A percentile compares a stretch with the other conserved stretches of the same genome.
Evolutionary conservation across 768 basidiomycete species (phyloP).

Genomic region (Amanita inopinata): DNA sequence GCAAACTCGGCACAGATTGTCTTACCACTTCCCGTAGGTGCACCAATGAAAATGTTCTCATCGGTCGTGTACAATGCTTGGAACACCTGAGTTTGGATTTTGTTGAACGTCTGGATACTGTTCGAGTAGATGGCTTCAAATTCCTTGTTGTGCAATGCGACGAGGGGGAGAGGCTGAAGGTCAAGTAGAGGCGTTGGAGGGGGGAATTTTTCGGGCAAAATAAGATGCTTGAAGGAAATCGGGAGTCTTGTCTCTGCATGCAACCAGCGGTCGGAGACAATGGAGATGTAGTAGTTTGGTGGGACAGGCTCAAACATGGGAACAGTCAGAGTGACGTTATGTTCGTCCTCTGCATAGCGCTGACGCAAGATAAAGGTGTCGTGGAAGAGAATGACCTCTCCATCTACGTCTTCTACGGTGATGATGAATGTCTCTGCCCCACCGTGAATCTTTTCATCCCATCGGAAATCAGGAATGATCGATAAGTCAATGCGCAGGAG

Average conservation of each 20-base stretch:
- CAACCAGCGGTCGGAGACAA: constrained; percentile 92
- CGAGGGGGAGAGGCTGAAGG: constrained; percentile 81
- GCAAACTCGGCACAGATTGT: constrained; percentile 98
- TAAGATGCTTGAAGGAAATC: constrained; percentile 95
- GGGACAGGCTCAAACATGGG: constrained; percentile 97
- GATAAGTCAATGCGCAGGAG: constrained; percentile 88
- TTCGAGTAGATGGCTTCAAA: constrained; percentile 81
- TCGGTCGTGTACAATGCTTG: constrained; percentile 94
- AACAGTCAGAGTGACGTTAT: constrained; percentile 89
- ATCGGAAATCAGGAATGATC: constrained; percentile 95
- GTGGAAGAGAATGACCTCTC: constrained; percentile 92
- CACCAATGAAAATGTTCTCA: constrained; percentile 94
- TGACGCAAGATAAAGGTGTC: constrained; percentile 89
- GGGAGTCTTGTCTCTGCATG: constrained; percentile 92
- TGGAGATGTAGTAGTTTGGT: constrained; percentile 95
- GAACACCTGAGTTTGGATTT: constrained; percentile 99
- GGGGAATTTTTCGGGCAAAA: constrained; percentile 96
- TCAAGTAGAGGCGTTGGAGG: constrained; percentile 87
- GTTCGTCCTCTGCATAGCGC: constrained; percentile 87
- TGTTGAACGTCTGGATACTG: constrained; percentile 85
- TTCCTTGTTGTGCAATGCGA: constrained; percentile 88
- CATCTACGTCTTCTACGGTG: constrained; percentile 94
- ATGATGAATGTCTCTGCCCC: constrained; percentile 86
- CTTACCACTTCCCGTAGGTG: constrained; percentile 95
- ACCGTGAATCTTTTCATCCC: constrained; percentile 94